These are phyloP conservation scores for Lactifluus echinatus DNA, from an alignment of 768 basidiomycete species.

Conservation along the genomic window DNA sequence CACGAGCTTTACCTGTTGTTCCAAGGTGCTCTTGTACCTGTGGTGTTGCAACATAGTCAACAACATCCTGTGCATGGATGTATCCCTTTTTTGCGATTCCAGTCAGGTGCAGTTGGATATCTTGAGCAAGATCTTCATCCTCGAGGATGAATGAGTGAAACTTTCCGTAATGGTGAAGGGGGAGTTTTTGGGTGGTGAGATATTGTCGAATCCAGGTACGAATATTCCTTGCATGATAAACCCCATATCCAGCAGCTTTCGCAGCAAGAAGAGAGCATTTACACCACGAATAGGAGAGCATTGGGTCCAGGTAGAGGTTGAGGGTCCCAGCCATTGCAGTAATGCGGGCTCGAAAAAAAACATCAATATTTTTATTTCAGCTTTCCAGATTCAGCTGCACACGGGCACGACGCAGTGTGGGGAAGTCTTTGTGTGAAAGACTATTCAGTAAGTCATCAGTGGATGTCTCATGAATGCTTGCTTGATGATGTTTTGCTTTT, in stretches of 20 bases:
- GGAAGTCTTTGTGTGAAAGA: too few species aligned
- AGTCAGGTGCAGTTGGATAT: not conserved
- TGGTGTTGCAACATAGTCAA: not conserved
- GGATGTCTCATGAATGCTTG: too few species aligned
- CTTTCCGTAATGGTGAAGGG: not conserved
- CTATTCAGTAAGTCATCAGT: too few species aligned
- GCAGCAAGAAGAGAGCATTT: not conserved
- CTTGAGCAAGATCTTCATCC: not conserved
- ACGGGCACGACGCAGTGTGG: not conserved
- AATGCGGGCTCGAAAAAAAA: not conserved
- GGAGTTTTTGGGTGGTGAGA: not conserved
- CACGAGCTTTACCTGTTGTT: not conserved
- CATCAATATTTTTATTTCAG: not conserved
- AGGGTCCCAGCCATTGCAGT: not conserved
- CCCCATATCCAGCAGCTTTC: not conserved
- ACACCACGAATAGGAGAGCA: not conserved
- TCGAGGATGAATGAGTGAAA: not conserved
- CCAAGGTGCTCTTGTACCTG: not conserved
- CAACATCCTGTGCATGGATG: not conserved
- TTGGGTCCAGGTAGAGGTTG: not conserved
- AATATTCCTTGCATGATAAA: rapidly evolving
- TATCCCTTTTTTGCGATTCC: not conserved
- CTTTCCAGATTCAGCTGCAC: not conserved
- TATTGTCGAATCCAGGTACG: not conserved
- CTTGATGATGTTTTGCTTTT: too few species aligned